Conservation (phyloP, 306 rosid species). For the Urtica urens region DNA sequence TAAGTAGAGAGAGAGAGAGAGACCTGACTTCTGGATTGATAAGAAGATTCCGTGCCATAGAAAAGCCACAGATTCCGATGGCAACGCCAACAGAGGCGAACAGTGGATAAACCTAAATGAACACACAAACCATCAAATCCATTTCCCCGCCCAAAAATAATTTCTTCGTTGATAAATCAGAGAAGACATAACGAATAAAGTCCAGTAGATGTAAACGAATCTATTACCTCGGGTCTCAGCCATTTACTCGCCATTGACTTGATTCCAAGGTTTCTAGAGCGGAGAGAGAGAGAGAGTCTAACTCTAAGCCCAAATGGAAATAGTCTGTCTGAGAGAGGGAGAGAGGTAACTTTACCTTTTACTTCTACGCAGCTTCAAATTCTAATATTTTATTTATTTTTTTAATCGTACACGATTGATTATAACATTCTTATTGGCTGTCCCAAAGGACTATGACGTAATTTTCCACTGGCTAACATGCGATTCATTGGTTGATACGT, state of each 20-base stretch:
- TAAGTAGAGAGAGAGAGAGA: background rate
- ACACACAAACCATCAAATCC: background rate
- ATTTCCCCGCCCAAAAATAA: background rate
- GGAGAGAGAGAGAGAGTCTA: background rate
- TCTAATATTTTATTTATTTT: background rate
- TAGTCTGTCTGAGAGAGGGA: too few species aligned
- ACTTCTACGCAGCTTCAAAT: background rate
- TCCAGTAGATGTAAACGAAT: conserved; percentile 12
- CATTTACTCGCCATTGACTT: conserved; percentile 46
- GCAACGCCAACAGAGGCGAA: conserved; percentile 82
- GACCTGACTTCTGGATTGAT: conserved; percentile 99
- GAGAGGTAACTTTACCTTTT: background rate
- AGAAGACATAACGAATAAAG: background rate
- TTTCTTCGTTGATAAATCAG: background rate
- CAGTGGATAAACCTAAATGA: conserved; percentile 70
- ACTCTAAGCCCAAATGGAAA: too few species aligned
- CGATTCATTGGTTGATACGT: conserved; percentile 4
- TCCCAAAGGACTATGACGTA: background rate
- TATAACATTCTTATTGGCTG: conserved; percentile 17
- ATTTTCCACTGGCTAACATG: background rate
- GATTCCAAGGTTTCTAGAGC: background rate
- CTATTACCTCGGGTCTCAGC: conserved; percentile 77
- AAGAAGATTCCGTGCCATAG: conserved; percentile 54
- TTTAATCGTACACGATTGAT: background rate
- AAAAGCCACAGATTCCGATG: conserved; percentile 73